Conservation (phyloP, 2,329 filamentous ascomycete genomes). For the Diaporthe aspalathi region DNA sequence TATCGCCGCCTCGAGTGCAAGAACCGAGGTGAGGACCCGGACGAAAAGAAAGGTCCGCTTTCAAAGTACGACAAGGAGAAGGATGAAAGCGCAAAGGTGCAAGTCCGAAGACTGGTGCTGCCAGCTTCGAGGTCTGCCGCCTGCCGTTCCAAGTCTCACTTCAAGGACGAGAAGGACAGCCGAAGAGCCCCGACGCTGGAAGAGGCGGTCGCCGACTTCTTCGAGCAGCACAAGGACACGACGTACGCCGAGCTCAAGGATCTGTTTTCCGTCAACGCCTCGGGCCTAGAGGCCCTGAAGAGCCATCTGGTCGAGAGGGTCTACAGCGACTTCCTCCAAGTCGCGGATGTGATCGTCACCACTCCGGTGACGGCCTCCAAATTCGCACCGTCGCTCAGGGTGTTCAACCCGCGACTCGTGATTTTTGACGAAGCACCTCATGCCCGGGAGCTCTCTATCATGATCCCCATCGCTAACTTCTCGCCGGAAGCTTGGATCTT, state of each 20-base stretch:
- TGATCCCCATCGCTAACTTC: slow-evolving; percentile 21
- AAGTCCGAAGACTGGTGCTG: neutral
- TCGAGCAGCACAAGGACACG: neutral
- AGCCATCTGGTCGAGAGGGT: neutral
- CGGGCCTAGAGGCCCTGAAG: neutral
- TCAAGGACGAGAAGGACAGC: neutral
- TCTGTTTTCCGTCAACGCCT: neutral
- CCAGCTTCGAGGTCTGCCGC: neutral
- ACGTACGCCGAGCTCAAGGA: neutral
- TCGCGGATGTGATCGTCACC: neutral
- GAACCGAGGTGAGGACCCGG: neutral
- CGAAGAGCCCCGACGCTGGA: slow-evolving; percentile 1
- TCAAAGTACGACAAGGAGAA: neutral
- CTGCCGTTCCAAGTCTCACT: neutral
- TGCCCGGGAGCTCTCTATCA: neutral
- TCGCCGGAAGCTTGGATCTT: neutral
- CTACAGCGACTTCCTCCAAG: neutral
- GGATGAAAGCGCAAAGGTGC: neutral
- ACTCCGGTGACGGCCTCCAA: slow-evolving; percentile 23
- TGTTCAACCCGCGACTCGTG: neutral
- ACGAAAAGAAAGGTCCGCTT: neutral
- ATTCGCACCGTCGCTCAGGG: neutral
- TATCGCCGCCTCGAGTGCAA: neutral
- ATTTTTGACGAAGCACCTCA: slow-evolving; percentile 20
- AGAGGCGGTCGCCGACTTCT: neutral